These are phyloP conservation scores for Larix kaempferi DNA, from an alignment of 75 land plant species.

Conservation along the genomic window DNA sequence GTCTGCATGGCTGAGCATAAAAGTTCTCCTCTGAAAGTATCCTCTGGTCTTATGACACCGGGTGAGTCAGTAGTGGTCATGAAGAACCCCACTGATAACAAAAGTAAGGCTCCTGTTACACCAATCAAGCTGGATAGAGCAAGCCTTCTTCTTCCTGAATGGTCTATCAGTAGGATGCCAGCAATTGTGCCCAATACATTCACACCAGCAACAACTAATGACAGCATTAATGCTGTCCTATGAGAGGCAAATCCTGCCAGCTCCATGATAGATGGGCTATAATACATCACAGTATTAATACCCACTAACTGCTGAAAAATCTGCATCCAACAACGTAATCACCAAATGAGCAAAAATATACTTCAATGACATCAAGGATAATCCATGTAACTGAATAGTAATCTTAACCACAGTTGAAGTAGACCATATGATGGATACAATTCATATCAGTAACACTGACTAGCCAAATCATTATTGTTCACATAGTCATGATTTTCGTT, in stretches of 20 bases:
- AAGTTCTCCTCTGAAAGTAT: neutral
- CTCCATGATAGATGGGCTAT: conserved; percentile 52
- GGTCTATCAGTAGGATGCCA: conserved; percentile 38
- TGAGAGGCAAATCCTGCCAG: conserved; percentile 54
- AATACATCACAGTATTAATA: conserved; percentile 53
- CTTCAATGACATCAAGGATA: neutral
- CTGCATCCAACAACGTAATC: conserved; percentile 20
- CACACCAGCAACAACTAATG: conserved; percentile 36
- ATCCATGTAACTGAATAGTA: neutral
- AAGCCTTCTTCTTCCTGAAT: conserved; percentile 64
- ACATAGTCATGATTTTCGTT: neutral
- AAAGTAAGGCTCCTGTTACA: conserved; percentile 38
- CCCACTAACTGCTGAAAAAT: conserved; percentile 52
- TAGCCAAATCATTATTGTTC: neutral
- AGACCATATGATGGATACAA: no score
- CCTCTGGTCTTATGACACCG: conserved; percentile 14
- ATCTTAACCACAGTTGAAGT: neutral
- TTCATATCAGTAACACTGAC: no score
- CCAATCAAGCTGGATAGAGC: conserved; percentile 63
- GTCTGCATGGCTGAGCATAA: conserved; percentile 36
- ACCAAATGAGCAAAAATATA: neutral
- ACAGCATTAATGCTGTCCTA: conserved; percentile 32
- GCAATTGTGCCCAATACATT: conserved; percentile 45
- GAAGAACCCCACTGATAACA: conserved; percentile 54
- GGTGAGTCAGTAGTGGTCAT: conserved; percentile 51